Percentiles rank a stretch among this genome's conserved stretches.
Evolutionary conservation across 306 rosid species (phyloP).

Genomic region (Citrullus colocynthis): DNA sequence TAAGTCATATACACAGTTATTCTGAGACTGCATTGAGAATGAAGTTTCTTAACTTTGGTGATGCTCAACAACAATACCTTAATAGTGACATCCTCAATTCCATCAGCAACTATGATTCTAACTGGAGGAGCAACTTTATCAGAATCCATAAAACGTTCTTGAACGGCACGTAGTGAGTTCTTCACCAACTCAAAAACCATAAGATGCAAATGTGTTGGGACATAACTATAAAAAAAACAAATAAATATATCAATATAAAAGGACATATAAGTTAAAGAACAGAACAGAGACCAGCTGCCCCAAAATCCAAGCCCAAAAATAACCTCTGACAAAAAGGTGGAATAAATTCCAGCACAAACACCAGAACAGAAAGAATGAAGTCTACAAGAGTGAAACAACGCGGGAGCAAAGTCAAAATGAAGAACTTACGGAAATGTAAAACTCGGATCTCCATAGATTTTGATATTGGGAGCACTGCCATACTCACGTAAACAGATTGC

Average conservation of each 20-base stretch:
- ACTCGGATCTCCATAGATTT: conserved; percentile 66
- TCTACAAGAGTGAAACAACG: background rate
- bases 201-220: conserved; percentile 86
- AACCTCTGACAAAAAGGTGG: background rate
- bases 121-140: conserved; percentile 64
- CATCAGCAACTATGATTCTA: conserved; percentile 87
- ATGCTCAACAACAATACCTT: conserved; percentile 19
- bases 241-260: background rate
- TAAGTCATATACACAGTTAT: conserved; percentile 11
- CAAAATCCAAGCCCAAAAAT: background rate
- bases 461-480: conserved; percentile 68
- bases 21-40: background rate
- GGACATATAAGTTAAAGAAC: background rate
- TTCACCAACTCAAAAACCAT: conserved; percentile 97
- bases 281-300: too few species aligned
- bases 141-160: conserved; percentile 73
- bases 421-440: conserved; percentile 86
- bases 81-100: conserved; percentile 83
- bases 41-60: background rate
- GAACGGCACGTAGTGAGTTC: conserved; percentile 95
- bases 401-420: background rate
- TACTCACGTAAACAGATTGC: conserved; percentile 68
- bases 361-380: background rate
- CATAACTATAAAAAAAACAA: conserved; percentile 37
- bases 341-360: background rate